These are phyloP conservation scores for Planoprotostelium fungivorum DNA, from an alignment of 78 protist genomes.

Conservation along the genomic window DNA sequence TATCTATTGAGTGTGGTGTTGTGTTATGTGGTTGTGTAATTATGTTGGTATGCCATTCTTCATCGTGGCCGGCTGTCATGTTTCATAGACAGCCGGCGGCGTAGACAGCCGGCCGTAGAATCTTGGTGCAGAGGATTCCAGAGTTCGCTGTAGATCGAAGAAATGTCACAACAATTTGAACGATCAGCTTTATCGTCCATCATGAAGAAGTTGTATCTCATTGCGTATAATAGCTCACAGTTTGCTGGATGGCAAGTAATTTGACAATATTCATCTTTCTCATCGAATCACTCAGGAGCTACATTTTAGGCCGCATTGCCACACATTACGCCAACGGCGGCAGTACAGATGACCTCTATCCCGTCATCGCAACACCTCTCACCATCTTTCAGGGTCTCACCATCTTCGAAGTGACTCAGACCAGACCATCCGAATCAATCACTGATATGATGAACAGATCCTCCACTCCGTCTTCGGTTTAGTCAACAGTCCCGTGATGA, in stretches of 20 bases:
- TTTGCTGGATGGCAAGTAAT: slow-evolving; percentile 37
- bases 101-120: no score
- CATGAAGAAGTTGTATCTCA: slow-evolving; percentile 17
- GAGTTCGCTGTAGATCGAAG: no score
- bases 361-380: slow-evolving; percentile 6
- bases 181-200: no score
- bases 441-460: background rate
- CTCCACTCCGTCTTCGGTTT: slow-evolving; percentile 60
- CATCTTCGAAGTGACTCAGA: slow-evolving; percentile 27
- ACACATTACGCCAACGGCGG: background rate
- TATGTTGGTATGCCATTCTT: no score
- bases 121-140: no score
- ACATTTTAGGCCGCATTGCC: slow-evolving; percentile 17
- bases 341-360: slow-evolving; percentile 25
- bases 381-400: slow-evolving; percentile 50
- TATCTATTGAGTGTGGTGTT: no score
- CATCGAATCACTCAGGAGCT: no score
- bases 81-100: no score
- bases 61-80: no score
- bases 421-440: background rate
- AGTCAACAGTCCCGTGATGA: slow-evolving; percentile 44
- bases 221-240: slow-evolving; percentile 30
- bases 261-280: no score
- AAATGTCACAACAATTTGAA: no score
- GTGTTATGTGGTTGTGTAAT: no score